Conservation (phyloP, 805 yeast species). For the Komagataella kurtzmanii region DNA sequence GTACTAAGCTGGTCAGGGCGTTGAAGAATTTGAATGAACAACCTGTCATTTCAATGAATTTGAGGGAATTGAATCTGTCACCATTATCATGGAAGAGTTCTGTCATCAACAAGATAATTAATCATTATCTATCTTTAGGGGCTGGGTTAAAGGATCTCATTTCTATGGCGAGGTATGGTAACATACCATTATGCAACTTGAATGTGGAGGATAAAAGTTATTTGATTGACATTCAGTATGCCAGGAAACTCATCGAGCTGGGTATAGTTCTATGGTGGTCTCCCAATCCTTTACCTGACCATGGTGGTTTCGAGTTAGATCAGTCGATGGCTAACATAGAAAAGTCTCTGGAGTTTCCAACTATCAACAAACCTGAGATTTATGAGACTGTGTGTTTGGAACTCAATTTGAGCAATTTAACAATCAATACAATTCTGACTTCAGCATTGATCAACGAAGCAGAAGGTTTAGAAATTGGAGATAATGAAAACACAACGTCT, state of each 20-base stretch:
- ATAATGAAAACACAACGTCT: conserved; percentile 21
- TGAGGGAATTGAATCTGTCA: conserved; percentile 48
- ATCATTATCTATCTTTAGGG: conserved; percentile 62
- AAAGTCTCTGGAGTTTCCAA: conserved; percentile 51
- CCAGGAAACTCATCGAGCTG: conserved; percentile 54
- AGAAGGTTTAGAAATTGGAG: conserved; percentile 71
- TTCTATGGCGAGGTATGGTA: conserved; percentile 54
- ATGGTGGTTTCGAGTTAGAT: conserved; percentile 71
- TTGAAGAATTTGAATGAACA: conserved; percentile 36
- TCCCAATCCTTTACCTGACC: conserved; percentile 62
- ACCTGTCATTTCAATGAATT: conserved; percentile 50
- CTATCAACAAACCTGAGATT: conserved; percentile 63
- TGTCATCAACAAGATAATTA: conserved; percentile 49
- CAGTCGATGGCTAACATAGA: conserved; percentile 25
- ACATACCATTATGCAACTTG: conserved; percentile 79
- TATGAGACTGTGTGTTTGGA: conserved; percentile 73
- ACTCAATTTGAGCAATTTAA: conserved; percentile 62
- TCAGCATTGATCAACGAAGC: conserved; percentile 78
- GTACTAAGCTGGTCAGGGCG: conserved; percentile 29
- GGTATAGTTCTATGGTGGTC: conserved; percentile 93
- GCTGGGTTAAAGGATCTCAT: conserved; percentile 59
- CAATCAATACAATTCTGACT: conserved; percentile 76
- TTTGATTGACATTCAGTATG: conserved; percentile 76
- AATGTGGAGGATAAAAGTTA: conserved; percentile 66
- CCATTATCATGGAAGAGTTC: conserved; percentile 74